These are phyloP conservation scores for Chaetomiaceae sp. DNA, from an alignment of 2,329 filamentous ascomycete species.

Conservation along the genomic window DNA sequence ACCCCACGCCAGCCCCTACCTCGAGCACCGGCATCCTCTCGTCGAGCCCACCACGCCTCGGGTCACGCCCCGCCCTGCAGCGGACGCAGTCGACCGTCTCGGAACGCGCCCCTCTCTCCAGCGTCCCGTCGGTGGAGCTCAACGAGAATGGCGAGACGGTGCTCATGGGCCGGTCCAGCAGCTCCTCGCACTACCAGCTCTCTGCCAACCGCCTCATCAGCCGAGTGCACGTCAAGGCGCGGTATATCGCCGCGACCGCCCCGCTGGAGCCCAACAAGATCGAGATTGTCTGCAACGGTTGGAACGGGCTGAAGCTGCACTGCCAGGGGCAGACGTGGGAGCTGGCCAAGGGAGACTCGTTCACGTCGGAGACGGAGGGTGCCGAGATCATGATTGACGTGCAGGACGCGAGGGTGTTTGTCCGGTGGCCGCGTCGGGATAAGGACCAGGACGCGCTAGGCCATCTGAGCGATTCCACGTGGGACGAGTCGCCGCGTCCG, in stretches of 20 bases:
- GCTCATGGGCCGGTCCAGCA: constrained; percentile 88
- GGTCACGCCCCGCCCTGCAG: constrained; percentile 46
- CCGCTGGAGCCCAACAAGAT: constrained; percentile 70
- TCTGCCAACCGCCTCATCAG: constrained; percentile 90
- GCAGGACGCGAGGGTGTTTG: constrained; percentile 82
- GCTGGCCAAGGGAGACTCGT: constrained; percentile 80
- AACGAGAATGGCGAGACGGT: constrained; percentile 75
- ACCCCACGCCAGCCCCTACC: constrained; percentile 90
- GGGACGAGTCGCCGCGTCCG: constrained; percentile 59
- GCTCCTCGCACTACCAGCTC: constrained; percentile 91
- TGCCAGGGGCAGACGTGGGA: constrained; percentile 86
- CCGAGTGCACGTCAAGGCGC: constrained; percentile 84
- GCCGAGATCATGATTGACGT: constrained; percentile 94
- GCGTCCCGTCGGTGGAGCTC: constrained; percentile 78
- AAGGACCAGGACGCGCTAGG: constrained; percentile 39
- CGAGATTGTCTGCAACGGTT: constrained; percentile 86
- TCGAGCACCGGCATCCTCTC: constrained; percentile 89
- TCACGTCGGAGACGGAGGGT: constrained; percentile 82
- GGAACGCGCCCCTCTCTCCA: constrained; percentile 76
- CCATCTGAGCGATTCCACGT: constrained; percentile 62
- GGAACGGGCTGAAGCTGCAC: constrained; percentile 93
- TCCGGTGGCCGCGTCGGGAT: constrained; percentile 74
- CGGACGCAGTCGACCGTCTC: constrained; percentile 62
- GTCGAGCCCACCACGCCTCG: constrained; percentile 68
- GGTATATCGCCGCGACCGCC: constrained; percentile 67